These are phyloP conservation scores for Botrytis sinoallii DNA, from an alignment of 2,329 filamentous ascomycete species.

Conservation along the genomic window DNA sequence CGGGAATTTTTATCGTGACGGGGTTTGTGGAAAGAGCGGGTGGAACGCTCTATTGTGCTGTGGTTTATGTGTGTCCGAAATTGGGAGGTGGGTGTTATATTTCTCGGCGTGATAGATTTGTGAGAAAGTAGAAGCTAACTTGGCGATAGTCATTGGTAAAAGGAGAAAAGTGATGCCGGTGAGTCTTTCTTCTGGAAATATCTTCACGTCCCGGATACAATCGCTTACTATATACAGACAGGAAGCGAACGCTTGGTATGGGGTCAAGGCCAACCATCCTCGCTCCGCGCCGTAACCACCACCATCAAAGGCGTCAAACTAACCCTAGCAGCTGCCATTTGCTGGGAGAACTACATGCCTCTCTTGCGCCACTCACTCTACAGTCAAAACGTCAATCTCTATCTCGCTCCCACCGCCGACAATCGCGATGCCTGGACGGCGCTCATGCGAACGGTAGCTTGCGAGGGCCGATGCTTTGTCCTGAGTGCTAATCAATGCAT, in stretches of 20 bases:
- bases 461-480: not conserved
- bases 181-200: not conserved
- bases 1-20: not conserved
- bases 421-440: not conserved
- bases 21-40: not conserved
- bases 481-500: not conserved
- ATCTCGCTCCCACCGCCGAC: not conserved
- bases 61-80: not conserved
- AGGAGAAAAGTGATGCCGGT: not conserved
- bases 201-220: not conserved
- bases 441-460: not conserved
- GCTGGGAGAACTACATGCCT: not conserved
- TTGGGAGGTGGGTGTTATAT: not conserved
- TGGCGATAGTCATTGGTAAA: not conserved
- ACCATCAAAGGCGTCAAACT: not conserved
- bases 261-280: not conserved
- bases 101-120: not conserved
- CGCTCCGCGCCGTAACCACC: not conserved
- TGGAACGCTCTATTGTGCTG: not conserved
- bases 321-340: not conserved
- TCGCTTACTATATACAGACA: not conserved
- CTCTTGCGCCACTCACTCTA: not conserved
- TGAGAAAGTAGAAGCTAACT: not conserved
- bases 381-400: not conserved
- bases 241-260: not conserved